A percentile compares a stretch with the other conserved stretches of the same genome.
Conservation (phyloP, 768 basidiomycete species). For the Antrodiella citrinella region DNA sequence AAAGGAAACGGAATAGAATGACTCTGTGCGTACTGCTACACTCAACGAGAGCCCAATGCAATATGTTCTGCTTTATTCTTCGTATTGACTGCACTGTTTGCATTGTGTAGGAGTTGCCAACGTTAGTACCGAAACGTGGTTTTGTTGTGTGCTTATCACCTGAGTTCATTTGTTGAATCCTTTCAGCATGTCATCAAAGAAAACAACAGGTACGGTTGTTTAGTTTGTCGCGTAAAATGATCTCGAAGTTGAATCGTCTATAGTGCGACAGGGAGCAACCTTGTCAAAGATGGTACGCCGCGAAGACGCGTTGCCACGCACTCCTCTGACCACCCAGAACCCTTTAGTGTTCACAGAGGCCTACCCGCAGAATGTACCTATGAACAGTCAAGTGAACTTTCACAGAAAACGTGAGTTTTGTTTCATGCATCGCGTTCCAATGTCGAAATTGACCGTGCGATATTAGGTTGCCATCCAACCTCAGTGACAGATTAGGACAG, state of each 20-base stretch:
- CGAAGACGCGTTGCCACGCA: too few relatives aligned
- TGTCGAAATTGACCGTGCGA: too few relatives aligned
- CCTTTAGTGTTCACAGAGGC: constrained; percentile 13
- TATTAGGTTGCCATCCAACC: too few relatives aligned
- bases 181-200: constrained; percentile 16
- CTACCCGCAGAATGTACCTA: constrained; percentile 12
- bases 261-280: constrained; percentile 20
- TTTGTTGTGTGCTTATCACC: background rate
- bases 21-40: constrained; percentile 15
- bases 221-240: background rate
- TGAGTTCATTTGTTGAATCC: background rate
- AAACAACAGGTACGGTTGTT: constrained; percentile 16
- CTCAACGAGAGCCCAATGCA: too few relatives aligned
- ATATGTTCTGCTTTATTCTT: too few relatives aligned
- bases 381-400: constrained; percentile 6
- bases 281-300: constrained; percentile 16
- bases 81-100: too few relatives aligned
- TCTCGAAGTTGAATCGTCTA: background rate
- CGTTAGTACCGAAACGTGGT: background rate
- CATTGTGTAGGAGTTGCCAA: constrained; percentile 8
- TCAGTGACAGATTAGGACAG: constrained; percentile 1
- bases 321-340: too few relatives aligned
- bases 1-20: constrained; percentile 14
- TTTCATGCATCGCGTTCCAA: too few relatives aligned
- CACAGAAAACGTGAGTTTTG: background rate